A percentile compares a stretch with the other conserved stretches of the same genome.
These are phyloP conservation scores for Claviceps humidiphila DNA, from an alignment of 2,329 filamentous ascomycete genomes.

Conservation along the genomic window DNA sequence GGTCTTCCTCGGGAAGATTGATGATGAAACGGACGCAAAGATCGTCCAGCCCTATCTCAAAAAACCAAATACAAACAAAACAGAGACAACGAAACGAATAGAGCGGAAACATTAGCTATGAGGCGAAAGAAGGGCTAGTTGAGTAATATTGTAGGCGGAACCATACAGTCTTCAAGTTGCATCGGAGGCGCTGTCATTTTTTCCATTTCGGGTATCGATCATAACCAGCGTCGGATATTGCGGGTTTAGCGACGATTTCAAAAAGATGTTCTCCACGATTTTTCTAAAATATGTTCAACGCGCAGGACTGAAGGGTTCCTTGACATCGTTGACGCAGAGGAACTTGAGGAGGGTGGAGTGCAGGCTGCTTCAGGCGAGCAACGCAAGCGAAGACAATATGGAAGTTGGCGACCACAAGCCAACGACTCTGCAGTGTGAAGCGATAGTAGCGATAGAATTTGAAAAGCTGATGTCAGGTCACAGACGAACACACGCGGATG, in stretches of 20 bases:
- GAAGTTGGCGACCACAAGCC: not conserved
- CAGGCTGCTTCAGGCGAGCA: not conserved
- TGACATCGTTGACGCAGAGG: constrained; percentile 16
- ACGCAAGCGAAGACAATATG: not conserved
- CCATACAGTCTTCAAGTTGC: constrained; percentile 78
- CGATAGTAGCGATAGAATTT: not conserved
- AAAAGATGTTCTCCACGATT: constrained; percentile 17
- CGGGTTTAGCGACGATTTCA: not conserved
- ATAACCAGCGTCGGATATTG: not conserved
- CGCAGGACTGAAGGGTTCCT: constrained; percentile 17
- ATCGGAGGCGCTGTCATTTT: constrained; percentile 67
- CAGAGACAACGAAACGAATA: not conserved
- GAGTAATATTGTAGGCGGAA: not conserved
- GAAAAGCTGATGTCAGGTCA: not conserved
- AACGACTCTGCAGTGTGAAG: not conserved
- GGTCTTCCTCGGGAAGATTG: constrained; percentile 84
- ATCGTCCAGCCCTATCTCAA: constrained; percentile 72
- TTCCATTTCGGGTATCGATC: constrained; percentile 20
- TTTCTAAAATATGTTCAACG: constrained; percentile 17
- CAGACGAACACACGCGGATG: not conserved
- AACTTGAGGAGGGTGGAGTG: not conserved
- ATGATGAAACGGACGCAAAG: constrained; percentile 96
- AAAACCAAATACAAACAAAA: not conserved
- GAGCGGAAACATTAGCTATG: constrained; percentile 11
- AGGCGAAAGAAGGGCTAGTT: not conserved